Percentiles rank a stretch among this genome's conserved stretches.
Conservation (phyloP, 106 monocot genomes). For the Gastrodia elata region DNA sequence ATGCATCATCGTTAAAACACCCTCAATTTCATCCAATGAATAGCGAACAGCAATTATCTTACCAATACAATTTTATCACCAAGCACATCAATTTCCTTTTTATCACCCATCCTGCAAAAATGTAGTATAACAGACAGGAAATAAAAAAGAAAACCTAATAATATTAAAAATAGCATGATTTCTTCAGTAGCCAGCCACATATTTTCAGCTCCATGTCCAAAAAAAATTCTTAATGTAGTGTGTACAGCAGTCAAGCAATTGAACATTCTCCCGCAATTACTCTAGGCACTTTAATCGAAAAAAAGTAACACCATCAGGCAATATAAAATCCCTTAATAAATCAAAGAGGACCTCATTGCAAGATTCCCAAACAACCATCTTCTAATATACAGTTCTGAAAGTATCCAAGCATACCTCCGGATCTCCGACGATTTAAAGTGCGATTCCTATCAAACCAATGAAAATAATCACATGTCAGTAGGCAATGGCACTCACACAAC, state of each 20-base stretch:
- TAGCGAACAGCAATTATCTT: no score
- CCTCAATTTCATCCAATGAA: no score
- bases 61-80: no score
- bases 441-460: background rate
- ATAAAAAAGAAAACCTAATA: background rate
- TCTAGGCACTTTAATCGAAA: background rate
- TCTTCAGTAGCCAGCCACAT: background rate
- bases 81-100: no score
- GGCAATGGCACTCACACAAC: background rate
- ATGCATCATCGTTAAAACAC: no score
- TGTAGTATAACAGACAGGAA: no score
- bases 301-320: background rate
- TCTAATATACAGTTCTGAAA: background rate
- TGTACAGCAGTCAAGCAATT: background rate
- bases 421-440: slow-evolving; percentile 32
- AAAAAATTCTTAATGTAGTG: no score
- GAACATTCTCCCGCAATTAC: background rate
- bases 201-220: background rate
- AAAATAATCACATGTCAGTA: background rate
- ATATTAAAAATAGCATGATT: background rate
- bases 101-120: no score
- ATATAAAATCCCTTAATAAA: background rate
- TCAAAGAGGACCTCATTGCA: background rate
- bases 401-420: slow-evolving; percentile 26
- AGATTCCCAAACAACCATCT: background rate